Percentiles rank a stretch among this genome's conserved stretches.
These are phyloP conservation scores for Lipomyces mesembrius DNA, from an alignment of 805 yeast species.

Conservation along the genomic window DNA sequence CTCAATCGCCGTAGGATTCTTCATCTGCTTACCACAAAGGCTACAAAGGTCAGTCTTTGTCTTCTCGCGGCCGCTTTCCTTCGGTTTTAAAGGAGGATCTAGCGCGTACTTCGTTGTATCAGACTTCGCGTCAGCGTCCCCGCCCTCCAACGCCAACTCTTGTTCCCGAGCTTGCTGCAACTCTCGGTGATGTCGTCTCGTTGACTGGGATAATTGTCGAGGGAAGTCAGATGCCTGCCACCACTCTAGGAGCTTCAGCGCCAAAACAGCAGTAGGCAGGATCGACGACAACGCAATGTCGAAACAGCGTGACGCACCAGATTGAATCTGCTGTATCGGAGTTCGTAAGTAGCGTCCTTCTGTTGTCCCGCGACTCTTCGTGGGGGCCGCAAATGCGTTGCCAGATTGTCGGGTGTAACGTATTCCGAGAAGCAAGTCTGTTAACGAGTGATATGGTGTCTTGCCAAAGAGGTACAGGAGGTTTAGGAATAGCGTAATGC, in stretches of 20 bases:
- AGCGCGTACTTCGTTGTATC: constrained; percentile 42
- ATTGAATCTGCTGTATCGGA: not conserved
- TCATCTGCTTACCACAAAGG: constrained; percentile 64
- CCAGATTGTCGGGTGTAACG: constrained; percentile 64
- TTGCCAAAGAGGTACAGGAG: constrained; percentile 69
- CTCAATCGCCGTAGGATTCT: constrained; percentile 84
- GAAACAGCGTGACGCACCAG: constrained; percentile 3
- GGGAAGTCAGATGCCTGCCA: constrained; percentile 82
- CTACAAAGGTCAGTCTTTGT: constrained; percentile 57
- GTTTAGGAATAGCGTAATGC: constrained; percentile 60
- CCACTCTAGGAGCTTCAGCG: constrained; percentile 88
- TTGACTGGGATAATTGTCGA: constrained; percentile 49
- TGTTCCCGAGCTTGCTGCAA: constrained; percentile 3
- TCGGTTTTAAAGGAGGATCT: constrained; percentile 29
- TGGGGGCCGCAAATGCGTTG: not conserved
- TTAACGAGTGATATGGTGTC: constrained; percentile 63
- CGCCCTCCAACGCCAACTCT: constrained; percentile 11
- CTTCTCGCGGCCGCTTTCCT: constrained; percentile 36
- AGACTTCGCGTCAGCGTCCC: constrained; percentile 32
- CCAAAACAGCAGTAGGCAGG: constrained; percentile 81
- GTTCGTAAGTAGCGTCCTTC: not conserved
- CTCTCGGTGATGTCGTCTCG: constrained; percentile 30
- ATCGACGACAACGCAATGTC: constrained; percentile 46
- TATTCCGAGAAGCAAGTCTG: constrained; percentile 65
- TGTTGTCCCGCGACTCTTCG: not conserved